Base-by-base conservation (phyloP, 2,329 filamentous ascomycete genomes). In the Verticillium nonalfalfae region DNA sequence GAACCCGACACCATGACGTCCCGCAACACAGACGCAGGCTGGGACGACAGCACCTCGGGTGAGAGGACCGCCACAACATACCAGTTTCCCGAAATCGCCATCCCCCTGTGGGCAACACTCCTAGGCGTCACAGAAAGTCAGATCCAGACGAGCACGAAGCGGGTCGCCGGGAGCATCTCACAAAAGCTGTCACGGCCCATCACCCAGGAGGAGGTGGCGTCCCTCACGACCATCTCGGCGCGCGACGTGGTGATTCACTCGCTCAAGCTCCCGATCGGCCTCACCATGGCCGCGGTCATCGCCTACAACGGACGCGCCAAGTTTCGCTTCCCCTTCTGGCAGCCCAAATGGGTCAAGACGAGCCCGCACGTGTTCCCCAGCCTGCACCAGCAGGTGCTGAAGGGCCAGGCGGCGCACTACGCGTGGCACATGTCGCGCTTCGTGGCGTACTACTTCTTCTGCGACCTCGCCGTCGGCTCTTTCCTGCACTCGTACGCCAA, bases 261-360 rank as follows among this genome's bases (percentile, higher is more conserved):
- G 18, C 63, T 72, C 26, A 62, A 68, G 1, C 1, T 66, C 0
- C 66, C 61, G 18, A 14, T 33, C 31, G 33, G 33, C 13, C 11
- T 56, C 10, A 31, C 26, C 13, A 33, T 71, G 1, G 69, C 74
- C 6, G 61, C 59, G 2, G 65, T 62, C 55, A 35, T 73, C 58
- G 62, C 74, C 1, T 72, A 68, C 38, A 52, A 52, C 62, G 66
- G 10, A 69, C 70, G 4, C 71, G 73, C 50, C 21, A 73, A 67
- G 3, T 78, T 74, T 66, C 72, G 70, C 6, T 80, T 81, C 64
- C 76, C 78, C 15, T 71, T 80, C 50, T 76, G 72, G 66, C 70
- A 67, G 40, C 76, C 76, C 2, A 72, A 73, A 55, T 66, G 68
- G 40, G 57, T 61, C 21, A 66, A 56, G 34, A 73, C 75, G 40